Percentiles rank a stretch among this genome's conserved stretches.
Conservation (phyloP, 139 green algal genomes). For the Deuterostichococcus epilithicus region DNA sequence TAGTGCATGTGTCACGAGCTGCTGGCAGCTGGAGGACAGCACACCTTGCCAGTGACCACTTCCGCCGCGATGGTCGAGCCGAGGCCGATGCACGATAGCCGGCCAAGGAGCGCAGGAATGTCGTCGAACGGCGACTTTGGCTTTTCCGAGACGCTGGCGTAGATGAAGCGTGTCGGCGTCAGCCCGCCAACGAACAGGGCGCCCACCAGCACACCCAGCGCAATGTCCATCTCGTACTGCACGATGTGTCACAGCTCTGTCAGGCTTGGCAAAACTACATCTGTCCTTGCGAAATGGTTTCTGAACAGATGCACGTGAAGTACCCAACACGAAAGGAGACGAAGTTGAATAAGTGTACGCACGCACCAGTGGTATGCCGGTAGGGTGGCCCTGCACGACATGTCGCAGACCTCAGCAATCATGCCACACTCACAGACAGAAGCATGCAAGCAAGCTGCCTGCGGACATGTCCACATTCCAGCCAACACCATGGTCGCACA, state of each 20-base stretch:
- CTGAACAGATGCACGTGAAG: no score
- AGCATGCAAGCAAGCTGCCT: no score
- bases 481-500: no score
- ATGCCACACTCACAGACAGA: no score
- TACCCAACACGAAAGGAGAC: neutral
- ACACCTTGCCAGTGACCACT: conserved; percentile 37
- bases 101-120: conserved; percentile 2
- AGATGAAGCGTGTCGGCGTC: conserved; percentile 10
- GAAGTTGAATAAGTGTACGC: neutral
- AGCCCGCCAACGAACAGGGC: conserved; percentile 11
- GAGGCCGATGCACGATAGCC: conserved; percentile 28
- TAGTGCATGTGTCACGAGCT: neutral
- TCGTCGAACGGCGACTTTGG: neutral
- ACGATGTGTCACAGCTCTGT: no score
- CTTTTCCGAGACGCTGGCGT: neutral
- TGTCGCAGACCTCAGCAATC: no score
- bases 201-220: conserved; percentile 24
- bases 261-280: no score
- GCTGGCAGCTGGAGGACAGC: neutral
- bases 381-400: conserved; percentile 35
- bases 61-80: conserved; percentile 31
- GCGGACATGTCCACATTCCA: no score
- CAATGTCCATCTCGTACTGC: conserved; percentile 26
- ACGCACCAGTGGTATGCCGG: conserved; percentile 10
- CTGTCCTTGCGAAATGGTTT: no score